Evolutionary conservation across 2,329 filamentous ascomycete species (phyloP), one percentile per base, ranked within the genome.

Genomic region (Colletotrichum theobromicola): DNA sequence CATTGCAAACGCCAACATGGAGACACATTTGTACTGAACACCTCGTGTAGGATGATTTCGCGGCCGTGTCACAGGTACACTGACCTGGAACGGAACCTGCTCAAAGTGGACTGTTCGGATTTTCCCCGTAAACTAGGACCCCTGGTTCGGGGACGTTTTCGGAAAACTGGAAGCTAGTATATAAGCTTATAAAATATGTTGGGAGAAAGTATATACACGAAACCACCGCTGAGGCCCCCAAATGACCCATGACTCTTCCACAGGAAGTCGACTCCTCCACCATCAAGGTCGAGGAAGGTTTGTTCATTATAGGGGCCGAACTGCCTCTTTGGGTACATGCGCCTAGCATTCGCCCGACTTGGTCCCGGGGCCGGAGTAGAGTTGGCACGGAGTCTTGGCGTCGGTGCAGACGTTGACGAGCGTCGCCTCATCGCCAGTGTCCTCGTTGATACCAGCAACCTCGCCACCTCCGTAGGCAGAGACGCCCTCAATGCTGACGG

Each of bases 391-490:
- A 21, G 72, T 76, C 71, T 77, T 77, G 60, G 78, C 57, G n/a
- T 80, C 78, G n/a, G 79, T 64, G 76, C 79, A 81, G 61, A 80
- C 61, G 76, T 80, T 77, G 63, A 76, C 77, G 53, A 77, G 78
- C 30, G 78, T 78, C 30, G 78, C 79, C 21, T 80, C 80, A 70
- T 83, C 82, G 15, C 82, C 83, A 66, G 83, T 82, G 81, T 85
- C 85, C 66, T 82, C 77, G 80, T 86, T 86, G 76, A 85, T 87
- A 15, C 85, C 86, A 10, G 81, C 83, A 26, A 87, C 81, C 50
- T 84, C 80, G 26, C 84, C 83, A 30, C 85, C 86, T 30, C 82
- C 77, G 37, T 77, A 79, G 24, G 84, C 85, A n/a, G 82, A 80
- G 10, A 83, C 80, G 15, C 83, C 84, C 76, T 85, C 82, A 26